phyloP scores from a whole-genome alignment of 2,329 filamentous ascomycete genomes.

The Tolypocladium tropicale region DNA sequence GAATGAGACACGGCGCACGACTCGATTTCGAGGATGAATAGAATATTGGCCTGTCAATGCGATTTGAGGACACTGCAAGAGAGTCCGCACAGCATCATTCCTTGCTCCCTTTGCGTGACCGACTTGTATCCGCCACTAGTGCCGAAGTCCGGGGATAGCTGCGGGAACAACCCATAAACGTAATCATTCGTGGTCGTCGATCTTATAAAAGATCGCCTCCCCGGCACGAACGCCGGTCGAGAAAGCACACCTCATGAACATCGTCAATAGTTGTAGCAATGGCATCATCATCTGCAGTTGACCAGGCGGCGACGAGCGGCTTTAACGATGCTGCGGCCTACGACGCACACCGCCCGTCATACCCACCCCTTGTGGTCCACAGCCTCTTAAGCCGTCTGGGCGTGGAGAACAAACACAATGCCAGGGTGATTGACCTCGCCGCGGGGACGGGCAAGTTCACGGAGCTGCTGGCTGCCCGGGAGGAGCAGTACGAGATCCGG shows the following conservation, averaged over 20 bases:
- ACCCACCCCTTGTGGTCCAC: slow-evolving; percentile 47
- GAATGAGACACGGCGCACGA: not conserved
- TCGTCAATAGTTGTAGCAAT: slow-evolving; percentile 3
- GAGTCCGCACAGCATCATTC: not conserved
- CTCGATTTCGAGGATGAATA: not conserved
- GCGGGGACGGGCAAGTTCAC: slow-evolving; percentile 65
- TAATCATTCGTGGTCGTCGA: not conserved
- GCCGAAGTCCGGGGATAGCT: not conserved
- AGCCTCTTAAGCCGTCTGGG: slow-evolving; percentile 45
- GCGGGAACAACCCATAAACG: not conserved
- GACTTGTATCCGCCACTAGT: not conserved
- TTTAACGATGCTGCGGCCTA: slow-evolving; percentile 57
- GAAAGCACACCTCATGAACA: not conserved
- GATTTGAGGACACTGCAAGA: not conserved
- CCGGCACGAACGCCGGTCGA: not conserved
- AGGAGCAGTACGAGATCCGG: slow-evolving; percentile 49
- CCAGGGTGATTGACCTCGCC: slow-evolving; percentile 51
- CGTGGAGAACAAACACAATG: slow-evolving; percentile 33
- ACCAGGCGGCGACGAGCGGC: slow-evolving; percentile 43
- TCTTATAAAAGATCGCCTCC: not conserved
- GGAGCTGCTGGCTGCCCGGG: slow-evolving; percentile 45
- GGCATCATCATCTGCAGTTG: slow-evolving; percentile 16
- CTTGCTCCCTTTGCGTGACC: not conserved
- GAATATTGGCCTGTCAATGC: not conserved
- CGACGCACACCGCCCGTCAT: slow-evolving; percentile 58